Base-by-base conservation (phyloP, 1,139 yeast genomes). In the Magnusiomyces tetraspermus region DNA sequence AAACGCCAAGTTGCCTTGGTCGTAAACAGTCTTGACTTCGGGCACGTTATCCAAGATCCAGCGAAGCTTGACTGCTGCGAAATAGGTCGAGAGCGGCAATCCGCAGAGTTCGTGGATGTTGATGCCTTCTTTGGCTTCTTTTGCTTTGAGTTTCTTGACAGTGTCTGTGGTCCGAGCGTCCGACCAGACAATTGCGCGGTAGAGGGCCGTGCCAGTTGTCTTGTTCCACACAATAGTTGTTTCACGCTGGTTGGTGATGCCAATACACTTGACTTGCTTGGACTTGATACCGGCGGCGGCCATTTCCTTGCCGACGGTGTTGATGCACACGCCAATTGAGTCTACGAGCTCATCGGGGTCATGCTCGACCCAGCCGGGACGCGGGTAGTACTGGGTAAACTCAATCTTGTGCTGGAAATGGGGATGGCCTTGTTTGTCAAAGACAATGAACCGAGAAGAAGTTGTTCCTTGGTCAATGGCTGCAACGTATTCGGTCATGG, bases 221-320 rank as follows among this genome's bases (percentile, higher is more conserved):
- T 82, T 77, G 54, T 88, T 83, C 97, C 97, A 90, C 51, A 90
- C 83, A 54, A 90, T 79, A 31, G 96, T 85, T 47, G 97, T 89
- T 71, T 90, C 97, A 67, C 97, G 80, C 92, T 90, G 94, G 71
- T 89, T 90, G 56, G 97, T 94, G 62, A 90, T 80, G 46, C 97
- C 96, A 60, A 90, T 77, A 19, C 69, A 72, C 57, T 65, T 64
- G 51, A 72, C 68, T 50, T 62, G 60, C 30, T 58, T 57, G 24
- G 63, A 58, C 28, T 59, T 57, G 52, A 68, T 62, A 42, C 66
- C 66, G 55, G 65, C 63, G 11, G 54, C 59, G 33, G 59, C 58
- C 48, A 71, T 63, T 53, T 68, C 62, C 46, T 59, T 58, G 31
- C 64, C 67, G 15, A 72, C 74, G 45, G 64, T 62, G 28, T 63